These are phyloP conservation scores for Nemania sp. DNA, from an alignment of 2,329 filamentous ascomycete genomes.

Conservation along the genomic window DNA sequence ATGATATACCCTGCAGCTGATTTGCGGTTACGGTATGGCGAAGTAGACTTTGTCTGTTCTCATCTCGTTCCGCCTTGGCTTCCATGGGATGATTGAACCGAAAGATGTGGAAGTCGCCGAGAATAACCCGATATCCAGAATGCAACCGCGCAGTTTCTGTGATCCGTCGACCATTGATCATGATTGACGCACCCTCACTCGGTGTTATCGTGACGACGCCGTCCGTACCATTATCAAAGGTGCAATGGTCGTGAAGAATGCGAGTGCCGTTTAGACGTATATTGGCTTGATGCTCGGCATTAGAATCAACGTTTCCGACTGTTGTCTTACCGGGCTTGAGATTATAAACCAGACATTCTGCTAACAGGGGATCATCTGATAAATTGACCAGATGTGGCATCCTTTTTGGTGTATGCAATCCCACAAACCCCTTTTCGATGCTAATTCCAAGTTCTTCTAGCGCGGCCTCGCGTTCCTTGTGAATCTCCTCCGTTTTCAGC, in stretches of 20 bases:
- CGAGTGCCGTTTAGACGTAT: conserved; percentile 93
- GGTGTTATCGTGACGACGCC: conserved; percentile 91
- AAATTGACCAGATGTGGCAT: conserved; percentile 99
- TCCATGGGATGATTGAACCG: conserved; percentile 98
- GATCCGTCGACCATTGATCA: conserved; percentile 94
- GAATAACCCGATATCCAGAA: conserved; percentile 91
- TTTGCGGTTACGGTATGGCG: conserved; percentile 76
- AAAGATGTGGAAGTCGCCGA: conserved; percentile 98
- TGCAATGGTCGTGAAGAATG: conserved; percentile 90
- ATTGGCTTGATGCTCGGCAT: conserved; percentile 73
- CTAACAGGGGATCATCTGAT: conserved; percentile 89
- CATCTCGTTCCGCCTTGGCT: conserved; percentile 86
- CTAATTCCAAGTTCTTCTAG: conserved; percentile 97
- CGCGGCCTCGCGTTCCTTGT: conserved; percentile 94
- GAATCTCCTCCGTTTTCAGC: conserved; percentile 91
- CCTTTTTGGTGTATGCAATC: conserved; percentile 94
- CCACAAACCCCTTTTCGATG: conserved; percentile 97
- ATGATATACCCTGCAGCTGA: conserved; percentile 56
- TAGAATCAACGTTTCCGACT: conserved; percentile 90
- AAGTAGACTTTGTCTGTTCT: conserved; percentile 81
- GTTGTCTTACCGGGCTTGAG: conserved; percentile 93
- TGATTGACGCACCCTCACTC: conserved; percentile 88
- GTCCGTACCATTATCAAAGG: conserved; percentile 84
- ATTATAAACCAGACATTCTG: conserved; percentile 97
- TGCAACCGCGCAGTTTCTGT: conserved; percentile 82